Evolutionary conservation across 1,284 basidiomycete genomes (phyloP).

Genomic region (Porphyrellus sp.): DNA sequence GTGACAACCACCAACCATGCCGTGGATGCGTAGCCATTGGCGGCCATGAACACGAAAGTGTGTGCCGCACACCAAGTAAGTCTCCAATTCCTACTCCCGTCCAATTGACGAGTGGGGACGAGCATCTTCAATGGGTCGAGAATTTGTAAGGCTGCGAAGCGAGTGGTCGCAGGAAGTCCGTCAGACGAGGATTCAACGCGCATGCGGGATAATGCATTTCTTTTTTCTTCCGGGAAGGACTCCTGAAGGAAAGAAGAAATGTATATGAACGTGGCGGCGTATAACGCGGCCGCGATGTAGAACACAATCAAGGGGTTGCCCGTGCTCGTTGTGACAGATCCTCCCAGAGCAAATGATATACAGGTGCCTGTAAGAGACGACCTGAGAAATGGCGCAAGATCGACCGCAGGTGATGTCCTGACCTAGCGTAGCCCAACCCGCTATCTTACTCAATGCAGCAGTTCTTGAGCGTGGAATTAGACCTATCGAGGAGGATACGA

Average conservation of each 20-base stretch:
- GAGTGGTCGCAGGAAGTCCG: not conserved
- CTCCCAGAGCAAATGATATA: slow-evolving; percentile 31
- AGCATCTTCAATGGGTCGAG: slow-evolving; percentile 31
- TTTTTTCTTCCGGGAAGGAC: slow-evolving; percentile 31
- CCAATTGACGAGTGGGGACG: slow-evolving; percentile 23
- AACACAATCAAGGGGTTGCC: slow-evolving; percentile 30
- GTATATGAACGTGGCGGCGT: slow-evolving; percentile 23
- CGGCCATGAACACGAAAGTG: slow-evolving; percentile 22
- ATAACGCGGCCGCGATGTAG: slow-evolving; percentile 20
- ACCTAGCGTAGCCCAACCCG: slow-evolving; percentile 34
- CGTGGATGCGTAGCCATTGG: slow-evolving; percentile 14
- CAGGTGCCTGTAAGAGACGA: slow-evolving; percentile 20
- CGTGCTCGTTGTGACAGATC: slow-evolving; percentile 30
- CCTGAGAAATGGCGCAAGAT: not conserved
- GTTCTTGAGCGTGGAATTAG: slow-evolving; percentile 25
- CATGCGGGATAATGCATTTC: slow-evolving; percentile 19
- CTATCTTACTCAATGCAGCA: slow-evolving; percentile 27
- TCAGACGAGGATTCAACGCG: not conserved
- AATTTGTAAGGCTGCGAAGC: not conserved
- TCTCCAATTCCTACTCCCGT: slow-evolving; percentile 33
- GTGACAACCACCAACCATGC: slow-evolving; percentile 31
- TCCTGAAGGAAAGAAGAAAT: slow-evolving; percentile 30
- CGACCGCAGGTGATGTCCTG: not conserved
- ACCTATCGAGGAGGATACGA: not conserved
- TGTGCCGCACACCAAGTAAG: slow-evolving; percentile 31